Base-by-base conservation (phyloP, 176 grass and related monocot genomes). In the Oryza coarctata region DNA sequence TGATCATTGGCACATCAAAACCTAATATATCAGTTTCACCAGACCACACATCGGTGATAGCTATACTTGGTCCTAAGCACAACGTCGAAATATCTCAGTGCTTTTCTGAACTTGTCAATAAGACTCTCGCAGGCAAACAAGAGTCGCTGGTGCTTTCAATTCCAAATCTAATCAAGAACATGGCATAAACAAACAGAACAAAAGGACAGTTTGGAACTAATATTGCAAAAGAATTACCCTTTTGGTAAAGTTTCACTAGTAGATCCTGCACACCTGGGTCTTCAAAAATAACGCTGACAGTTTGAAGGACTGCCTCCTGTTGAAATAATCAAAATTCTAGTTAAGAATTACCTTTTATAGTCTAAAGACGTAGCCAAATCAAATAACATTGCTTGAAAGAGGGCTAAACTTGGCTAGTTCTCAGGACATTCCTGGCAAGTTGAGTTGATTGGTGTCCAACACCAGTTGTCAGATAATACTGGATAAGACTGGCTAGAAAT, bases 231-330 rank as follows among this genome's bases (percentile, higher is more conserved):
- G 3, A 86, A 85, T 30, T 87, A 99, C 97, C 97, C 88, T 92
- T 94, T 82, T 99, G 93, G 83, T 99, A 96, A 85, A 99, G 74
- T 70, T 99, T 99, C 41, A 45, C 83, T 57, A 99, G 89, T 64
- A 96, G 82, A 75, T 99, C 97, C 55, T 92, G 93, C 33, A 99
- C 97, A 81, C 93, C 97, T 68, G 97, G 97, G 80, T 99, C 97
- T 90, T 99, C 93, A 68, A 99, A 99, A 86, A 99, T 96, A 89
- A 94, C 85, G 44, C 85, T 84, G 39, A 99, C 93, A 75, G 78
- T 99, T 81, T 94, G 80, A 87, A 94, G 90, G 45, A 99, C 93
- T 0, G 87, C 97, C 63, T 99, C 93, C 97, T 99, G 74, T 90
- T 80, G 28, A 74, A 63, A 85, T 32, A 79, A 90, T 55, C 52